These are phyloP conservation scores for Venturia pyrina DNA, from an alignment of 2,329 filamentous ascomycete species.

Conservation along the genomic window DNA sequence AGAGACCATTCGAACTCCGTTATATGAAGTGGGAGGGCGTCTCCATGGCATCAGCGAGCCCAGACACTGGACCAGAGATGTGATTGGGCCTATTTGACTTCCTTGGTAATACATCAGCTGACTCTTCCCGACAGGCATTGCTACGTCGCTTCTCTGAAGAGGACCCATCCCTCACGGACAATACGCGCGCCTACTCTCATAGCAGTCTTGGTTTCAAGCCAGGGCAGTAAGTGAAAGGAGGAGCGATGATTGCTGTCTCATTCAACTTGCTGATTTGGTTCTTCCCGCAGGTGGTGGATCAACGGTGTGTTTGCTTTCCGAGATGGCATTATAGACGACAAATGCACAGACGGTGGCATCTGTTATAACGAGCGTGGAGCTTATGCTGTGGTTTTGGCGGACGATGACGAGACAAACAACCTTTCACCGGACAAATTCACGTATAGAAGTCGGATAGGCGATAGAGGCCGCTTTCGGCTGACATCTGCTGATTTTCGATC, in stretches of 20 bases:
- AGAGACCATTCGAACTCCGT: slow-evolving; percentile 26
- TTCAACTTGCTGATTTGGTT: not conserved
- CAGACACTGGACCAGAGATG: slow-evolving; percentile 29
- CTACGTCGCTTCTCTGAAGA: slow-evolving; percentile 23
- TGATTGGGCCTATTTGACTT: slow-evolving; percentile 17
- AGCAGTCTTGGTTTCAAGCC: slow-evolving; percentile 36
- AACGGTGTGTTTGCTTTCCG: slow-evolving; percentile 36
- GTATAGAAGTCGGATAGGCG: slow-evolving; percentile 30
- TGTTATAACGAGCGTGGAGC: slow-evolving; percentile 31
- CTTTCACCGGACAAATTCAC: slow-evolving; percentile 27
- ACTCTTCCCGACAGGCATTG: slow-evolving; percentile 20
- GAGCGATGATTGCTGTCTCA: not conserved
- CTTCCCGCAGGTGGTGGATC: slow-evolving; percentile 37
- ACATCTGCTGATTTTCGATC: slow-evolving; percentile 31
- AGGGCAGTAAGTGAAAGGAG: slow-evolving; percentile 30
- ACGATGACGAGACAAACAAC: slow-evolving; percentile 28
- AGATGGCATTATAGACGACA: slow-evolving; percentile 37
- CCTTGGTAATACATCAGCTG: not conserved
- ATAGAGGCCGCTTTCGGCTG: slow-evolving; percentile 34
- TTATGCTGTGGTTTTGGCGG: slow-evolving; percentile 36
- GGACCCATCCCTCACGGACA: slow-evolving; percentile 22
- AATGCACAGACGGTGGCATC: slow-evolving; percentile 32
- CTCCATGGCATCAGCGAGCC: slow-evolving; percentile 31
- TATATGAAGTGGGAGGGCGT: slow-evolving; percentile 34
- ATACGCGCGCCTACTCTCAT: slow-evolving; percentile 23